Base-by-base conservation (phyloP, 768 basidiomycete species). In the Podaxis rugospora region DNA sequence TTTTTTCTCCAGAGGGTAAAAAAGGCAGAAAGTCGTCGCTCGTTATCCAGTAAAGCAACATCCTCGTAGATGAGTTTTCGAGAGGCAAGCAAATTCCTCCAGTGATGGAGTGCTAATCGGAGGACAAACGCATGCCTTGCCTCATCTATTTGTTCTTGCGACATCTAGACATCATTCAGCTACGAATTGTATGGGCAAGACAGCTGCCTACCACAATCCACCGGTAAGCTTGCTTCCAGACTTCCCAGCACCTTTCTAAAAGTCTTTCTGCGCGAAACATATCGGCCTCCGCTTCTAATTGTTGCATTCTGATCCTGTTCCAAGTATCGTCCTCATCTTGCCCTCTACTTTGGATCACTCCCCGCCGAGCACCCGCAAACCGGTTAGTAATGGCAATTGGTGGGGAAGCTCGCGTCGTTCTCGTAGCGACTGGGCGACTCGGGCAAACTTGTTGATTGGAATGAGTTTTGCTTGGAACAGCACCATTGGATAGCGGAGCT, bases 311-410 rank as follows among this genome's bases (percentile, higher is more conserved):
- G 36, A 92, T 85, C 63, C 86, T 90, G 65, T 86, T 85, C 89
- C 90, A 93, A 0, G 87, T 87, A 60, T 90, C 87, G 57, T 88
- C 84, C 67, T 88, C 84, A 66, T 89, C 85, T 11, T 76, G 79
- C 64, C 74, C 79, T 51, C 78, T 70, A 50, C 5, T 16, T 10
- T 61, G 52, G 4, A 71, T 68, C 25, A 76, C 61, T 13, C 64
- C 67, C 55, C 66, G 66, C 25, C 72, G 71, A 40, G 73, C 76
- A 44, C 65, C 64, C 0, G 69, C 65, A 27, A 69, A 65, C 46
- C 65, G 64, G 7, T 63, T 55, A 36, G 44, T 46, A 1, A 1
- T 21, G 1, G 6, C 11, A 3, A 27, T 1, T 16, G 57, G 35
- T 6, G 42, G 52, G 3, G 32, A 14, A 37, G 39, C n/a, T 53